These are phyloP conservation scores for Citrus australasica DNA, from an alignment of 345 rosid species.

Conservation along the genomic window DNA sequence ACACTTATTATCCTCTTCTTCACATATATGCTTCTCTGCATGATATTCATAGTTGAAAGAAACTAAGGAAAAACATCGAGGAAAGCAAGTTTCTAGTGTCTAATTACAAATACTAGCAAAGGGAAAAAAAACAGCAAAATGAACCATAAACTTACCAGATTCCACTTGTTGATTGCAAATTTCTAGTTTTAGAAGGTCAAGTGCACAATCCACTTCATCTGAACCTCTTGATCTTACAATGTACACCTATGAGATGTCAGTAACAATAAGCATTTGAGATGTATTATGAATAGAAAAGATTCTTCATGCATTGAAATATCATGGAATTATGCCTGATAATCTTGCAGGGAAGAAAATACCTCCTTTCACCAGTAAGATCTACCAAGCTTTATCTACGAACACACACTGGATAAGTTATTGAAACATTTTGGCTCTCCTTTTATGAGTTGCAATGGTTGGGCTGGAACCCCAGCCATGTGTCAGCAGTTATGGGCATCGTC, in stretches of 20 bases:
- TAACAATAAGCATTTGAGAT: not conserved
- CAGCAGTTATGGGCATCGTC: not conserved
- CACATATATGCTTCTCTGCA: slow-evolving; percentile 16
- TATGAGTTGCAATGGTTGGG: not conserved
- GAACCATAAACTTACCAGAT: slow-evolving; percentile 16
- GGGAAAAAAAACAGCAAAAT: too few relatives aligned
- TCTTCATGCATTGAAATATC: not conserved
- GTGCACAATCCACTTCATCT: slow-evolving; percentile 38
- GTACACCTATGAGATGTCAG: slow-evolving; percentile 28
- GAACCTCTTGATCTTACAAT: slow-evolving; percentile 30
- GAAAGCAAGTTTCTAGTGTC: not conserved
- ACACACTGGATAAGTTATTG: not conserved
- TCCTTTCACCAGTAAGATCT: too few relatives aligned
- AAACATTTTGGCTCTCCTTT: not conserved
- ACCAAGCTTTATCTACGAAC: not conserved
- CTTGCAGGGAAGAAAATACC: too few relatives aligned
- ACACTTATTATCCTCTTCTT: slow-evolving; percentile 12
- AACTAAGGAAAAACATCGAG: not conserved
- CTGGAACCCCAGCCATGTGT: not conserved
- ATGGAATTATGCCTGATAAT: not conserved
- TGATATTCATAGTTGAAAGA: not conserved
- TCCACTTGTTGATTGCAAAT: slow-evolving; percentile 1
- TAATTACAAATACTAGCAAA: not conserved
- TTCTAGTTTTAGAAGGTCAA: slow-evolving; percentile 31
- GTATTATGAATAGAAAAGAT: not conserved